A percentile compares a stretch with the other conserved stretches of the same genome.
Conservation (phyloP, 306 rosid genomes). For the Prunus mongolica region DNA sequence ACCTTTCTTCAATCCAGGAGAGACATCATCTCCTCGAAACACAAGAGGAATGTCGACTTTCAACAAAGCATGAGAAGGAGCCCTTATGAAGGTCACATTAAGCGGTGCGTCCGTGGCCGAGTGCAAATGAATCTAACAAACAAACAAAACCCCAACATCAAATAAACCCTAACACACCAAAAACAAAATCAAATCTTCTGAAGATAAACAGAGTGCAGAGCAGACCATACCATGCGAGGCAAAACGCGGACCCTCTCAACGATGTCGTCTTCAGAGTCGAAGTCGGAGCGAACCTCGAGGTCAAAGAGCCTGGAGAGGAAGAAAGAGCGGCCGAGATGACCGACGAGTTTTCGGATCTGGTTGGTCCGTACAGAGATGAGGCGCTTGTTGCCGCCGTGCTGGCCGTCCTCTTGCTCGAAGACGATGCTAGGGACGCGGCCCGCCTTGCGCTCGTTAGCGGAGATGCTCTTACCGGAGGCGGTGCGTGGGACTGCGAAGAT, state of each 20-base stretch:
- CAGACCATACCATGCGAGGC: constrained; percentile 52
- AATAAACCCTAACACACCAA: neutral
- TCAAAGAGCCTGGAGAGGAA: constrained; percentile 79
- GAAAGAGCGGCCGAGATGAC: constrained; percentile 67
- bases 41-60: constrained; percentile 81
- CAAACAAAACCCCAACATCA: neutral
- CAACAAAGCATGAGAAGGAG: constrained; percentile 78
- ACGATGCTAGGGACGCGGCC: constrained; percentile 84
- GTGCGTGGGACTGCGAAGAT: constrained; percentile 68
- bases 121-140: constrained; percentile 71
- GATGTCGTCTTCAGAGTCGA: constrained; percentile 43
- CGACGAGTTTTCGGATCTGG: constrained; percentile 82
- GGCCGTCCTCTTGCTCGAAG: constrained; percentile 84
- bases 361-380: constrained; percentile 71
- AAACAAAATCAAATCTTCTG: neutral
- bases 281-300: constrained; percentile 56
- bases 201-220: neutral
- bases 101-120: constrained; percentile 66
- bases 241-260: constrained; percentile 80
- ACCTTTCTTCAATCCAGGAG: constrained; percentile 97
- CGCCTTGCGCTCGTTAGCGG: constrained; percentile 71
- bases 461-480: constrained; percentile 57
- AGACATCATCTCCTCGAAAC: constrained; percentile 79
- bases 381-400: constrained; percentile 90
- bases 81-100: constrained; percentile 88